These are phyloP conservation scores for Chernovozyma sophiae-reginae DNA, from an alignment of 1,139 yeast species.

Conservation along the genomic window DNA sequence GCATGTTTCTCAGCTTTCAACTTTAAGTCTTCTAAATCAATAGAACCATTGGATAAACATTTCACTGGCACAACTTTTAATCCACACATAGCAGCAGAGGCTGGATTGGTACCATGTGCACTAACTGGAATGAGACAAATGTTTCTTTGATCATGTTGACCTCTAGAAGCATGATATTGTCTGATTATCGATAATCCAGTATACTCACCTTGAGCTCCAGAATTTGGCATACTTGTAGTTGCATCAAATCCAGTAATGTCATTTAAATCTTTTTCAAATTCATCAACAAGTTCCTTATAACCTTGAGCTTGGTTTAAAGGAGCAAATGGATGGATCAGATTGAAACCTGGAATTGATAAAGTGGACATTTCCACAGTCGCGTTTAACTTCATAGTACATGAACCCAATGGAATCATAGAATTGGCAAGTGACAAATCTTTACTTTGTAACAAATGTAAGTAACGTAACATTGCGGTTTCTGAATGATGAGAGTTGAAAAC, in stretches of 20 bases:
- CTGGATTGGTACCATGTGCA: constrained; percentile 98
- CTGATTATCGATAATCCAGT: constrained; percentile 87
- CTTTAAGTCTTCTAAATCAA: constrained; percentile 72
- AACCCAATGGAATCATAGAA: constrained; percentile 96
- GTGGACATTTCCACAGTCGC: constrained; percentile 95
- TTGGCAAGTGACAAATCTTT: constrained; percentile 91
- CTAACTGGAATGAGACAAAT: constrained; percentile 92
- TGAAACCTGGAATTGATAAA: constrained; percentile 90
- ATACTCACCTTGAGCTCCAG: constrained; percentile 98
- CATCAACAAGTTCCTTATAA: constrained; percentile 66
- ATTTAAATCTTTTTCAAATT: constrained; percentile 79
- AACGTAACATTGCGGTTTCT: constrained; percentile 91
- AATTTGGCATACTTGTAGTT: constrained; percentile 90
- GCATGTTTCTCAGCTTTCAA: constrained; percentile 69
- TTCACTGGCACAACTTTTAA: constrained; percentile 89
- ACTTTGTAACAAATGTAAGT: constrained; percentile 77
- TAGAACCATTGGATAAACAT: constrained; percentile 80
- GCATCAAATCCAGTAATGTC: constrained; percentile 95
- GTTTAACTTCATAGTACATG: constrained; percentile 96
- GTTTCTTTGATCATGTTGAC: constrained; percentile 66
- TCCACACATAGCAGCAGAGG: constrained; percentile 97
- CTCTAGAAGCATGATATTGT: constrained; percentile 68
- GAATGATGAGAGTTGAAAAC: constrained; percentile 89
- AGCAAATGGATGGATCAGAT: constrained; percentile 85
- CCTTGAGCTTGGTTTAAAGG: constrained; percentile 87